Evolutionary conservation across 192 early-diverging fungal species (phyloP).

Genomic region (Phlyctochytrium arcticum): DNA sequence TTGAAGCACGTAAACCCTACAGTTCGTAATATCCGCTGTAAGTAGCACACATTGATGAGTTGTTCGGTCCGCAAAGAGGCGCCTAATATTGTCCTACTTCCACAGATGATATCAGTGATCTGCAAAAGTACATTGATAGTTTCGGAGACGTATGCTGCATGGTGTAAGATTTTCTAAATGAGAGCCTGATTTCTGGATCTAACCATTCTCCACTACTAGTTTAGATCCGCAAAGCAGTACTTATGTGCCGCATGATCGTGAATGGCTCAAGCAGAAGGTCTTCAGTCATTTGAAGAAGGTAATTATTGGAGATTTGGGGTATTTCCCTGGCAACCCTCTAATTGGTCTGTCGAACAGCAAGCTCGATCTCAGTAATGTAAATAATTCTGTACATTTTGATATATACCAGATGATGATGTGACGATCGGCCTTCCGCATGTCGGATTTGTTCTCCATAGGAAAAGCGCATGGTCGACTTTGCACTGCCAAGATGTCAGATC

Average conservation of each 20-base stretch:
- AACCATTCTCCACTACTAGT: background rate
- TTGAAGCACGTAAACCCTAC: constrained; percentile 19
- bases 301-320: too few relatives aligned
- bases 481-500: too few relatives aligned
- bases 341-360: too few relatives aligned
- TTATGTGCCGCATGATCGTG: constrained; percentile 8
- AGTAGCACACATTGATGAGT: background rate
- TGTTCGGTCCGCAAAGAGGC: background rate
- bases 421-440: too few relatives aligned
- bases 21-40: constrained; percentile 23
- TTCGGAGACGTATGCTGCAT: constrained; percentile 14
- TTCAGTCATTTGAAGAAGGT: constrained; percentile 7
- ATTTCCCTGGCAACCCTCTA: too few relatives aligned
- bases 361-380: too few relatives aligned
- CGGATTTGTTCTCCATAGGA: too few relatives aligned
- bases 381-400: too few relatives aligned
- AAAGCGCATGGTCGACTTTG: too few relatives aligned
- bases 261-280: constrained; percentile 10
- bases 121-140: constrained; percentile 21
- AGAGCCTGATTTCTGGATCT: background rate
- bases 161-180: constrained; percentile 4
- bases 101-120: constrained; percentile 18
- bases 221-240: background rate
- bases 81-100: background rate
- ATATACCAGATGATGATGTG: too few relatives aligned